Conservation (phyloP, 164 flowering plant species). For the Pachysandra terminalis region DNA sequence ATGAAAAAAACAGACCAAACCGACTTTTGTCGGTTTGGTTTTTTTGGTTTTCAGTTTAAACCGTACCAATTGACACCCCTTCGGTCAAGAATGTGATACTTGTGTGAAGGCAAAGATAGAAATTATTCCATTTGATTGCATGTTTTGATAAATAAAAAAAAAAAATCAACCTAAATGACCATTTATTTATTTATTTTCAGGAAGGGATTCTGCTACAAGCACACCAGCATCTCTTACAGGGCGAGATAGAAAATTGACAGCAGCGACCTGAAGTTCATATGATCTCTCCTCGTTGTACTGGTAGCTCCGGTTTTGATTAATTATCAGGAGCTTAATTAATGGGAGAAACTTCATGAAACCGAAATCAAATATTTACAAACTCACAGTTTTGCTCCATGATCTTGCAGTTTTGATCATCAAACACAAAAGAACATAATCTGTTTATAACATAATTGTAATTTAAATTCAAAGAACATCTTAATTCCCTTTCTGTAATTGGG, state of each 20-base stretch:
- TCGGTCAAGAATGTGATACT: too few relatives aligned
- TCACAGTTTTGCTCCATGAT: neutral
- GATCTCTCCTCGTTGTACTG: neutral
- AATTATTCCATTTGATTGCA: neutral
- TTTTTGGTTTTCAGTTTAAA: too few relatives aligned
- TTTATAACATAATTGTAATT: neutral
- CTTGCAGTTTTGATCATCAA: neutral
- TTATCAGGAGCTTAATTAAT: neutral
- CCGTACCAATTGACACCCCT: too few relatives aligned
- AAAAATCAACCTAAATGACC: too few relatives aligned
- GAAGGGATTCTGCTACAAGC: slow-evolving; percentile 20
- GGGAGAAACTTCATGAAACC: neutral
- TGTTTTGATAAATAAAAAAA: neutral
- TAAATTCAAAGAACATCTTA: neutral
- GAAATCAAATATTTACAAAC: neutral
- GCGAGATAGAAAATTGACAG: slow-evolving; percentile 19
- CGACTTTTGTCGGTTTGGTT: too few relatives aligned
- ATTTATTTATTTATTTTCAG: slow-evolving; percentile 23
- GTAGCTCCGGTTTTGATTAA: neutral
- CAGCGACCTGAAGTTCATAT: slow-evolving; percentile 21
- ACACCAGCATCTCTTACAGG: slow-evolving; percentile 16
- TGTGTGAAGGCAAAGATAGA: too few relatives aligned
- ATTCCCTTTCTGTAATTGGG: too few relatives aligned
- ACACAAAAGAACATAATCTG: too few relatives aligned
- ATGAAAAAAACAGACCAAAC: too few relatives aligned